These are phyloP conservation scores for Pichia sp. DNA, from an alignment of 1,139 yeast genomes.

Conservation along the genomic window DNA sequence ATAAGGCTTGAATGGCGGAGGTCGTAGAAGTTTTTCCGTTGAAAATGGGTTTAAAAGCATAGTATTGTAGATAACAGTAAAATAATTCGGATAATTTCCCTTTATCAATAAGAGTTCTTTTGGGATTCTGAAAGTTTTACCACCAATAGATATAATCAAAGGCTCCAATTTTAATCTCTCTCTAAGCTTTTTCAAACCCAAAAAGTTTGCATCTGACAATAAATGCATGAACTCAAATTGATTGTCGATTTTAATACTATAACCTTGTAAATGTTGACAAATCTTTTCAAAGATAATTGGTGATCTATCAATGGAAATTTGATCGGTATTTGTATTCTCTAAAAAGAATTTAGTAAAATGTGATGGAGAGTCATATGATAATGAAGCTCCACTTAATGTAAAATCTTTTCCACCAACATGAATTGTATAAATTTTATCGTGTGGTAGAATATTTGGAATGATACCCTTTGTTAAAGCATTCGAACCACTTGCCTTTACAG, in stretches of 20 bases:
- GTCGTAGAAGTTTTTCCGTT: conserved; percentile 49
- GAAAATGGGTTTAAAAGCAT: conserved; percentile 42
- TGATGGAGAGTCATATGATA: conserved; percentile 73
- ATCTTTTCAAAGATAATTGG: conserved; percentile 63
- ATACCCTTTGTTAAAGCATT: neutral
- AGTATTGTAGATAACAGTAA: conserved; percentile 53
- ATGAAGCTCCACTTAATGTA: conserved; percentile 69
- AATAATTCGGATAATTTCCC: conserved; percentile 75
- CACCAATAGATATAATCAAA: conserved; percentile 57
- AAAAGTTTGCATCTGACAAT: conserved; percentile 70
- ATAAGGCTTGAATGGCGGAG: conserved; percentile 67
- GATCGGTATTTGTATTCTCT: conserved; percentile 34
- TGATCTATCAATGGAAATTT: conserved; percentile 68
- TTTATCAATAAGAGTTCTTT: conserved; percentile 43
- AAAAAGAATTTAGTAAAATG: conserved; percentile 49
- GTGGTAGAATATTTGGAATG: conserved; percentile 57
- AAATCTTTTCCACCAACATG: conserved; percentile 65
- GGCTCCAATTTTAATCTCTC: conserved; percentile 46
- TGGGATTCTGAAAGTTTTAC: conserved; percentile 52
- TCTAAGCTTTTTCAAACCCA: conserved; percentile 53
- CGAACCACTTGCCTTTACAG: neutral
- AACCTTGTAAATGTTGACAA: conserved; percentile 71
- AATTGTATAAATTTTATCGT: conserved; percentile 59
- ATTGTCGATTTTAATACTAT: conserved; percentile 49
- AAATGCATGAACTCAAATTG: conserved; percentile 58